Conservation (phyloP, 345 rosid genomes). For the Firmiana major region DNA sequence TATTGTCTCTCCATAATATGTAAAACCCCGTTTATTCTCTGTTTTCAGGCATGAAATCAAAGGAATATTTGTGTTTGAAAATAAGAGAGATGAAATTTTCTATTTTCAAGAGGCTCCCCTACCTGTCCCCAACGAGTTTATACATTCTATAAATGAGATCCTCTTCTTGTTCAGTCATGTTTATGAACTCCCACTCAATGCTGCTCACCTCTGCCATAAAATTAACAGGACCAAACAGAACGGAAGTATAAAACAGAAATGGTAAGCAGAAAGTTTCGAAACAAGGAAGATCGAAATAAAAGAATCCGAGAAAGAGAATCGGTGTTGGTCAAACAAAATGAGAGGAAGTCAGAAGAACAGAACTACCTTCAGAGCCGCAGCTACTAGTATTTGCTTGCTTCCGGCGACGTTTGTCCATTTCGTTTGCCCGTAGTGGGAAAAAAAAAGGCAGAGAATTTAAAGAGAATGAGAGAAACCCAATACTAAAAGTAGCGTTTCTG, state of each 20-base stretch:
- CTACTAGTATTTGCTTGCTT: conserved; percentile 53
- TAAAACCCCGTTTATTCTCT: neutral
- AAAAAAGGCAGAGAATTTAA: neutral
- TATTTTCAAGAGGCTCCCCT: neutral
- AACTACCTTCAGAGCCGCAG: conserved; percentile 61
- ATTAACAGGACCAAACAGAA: neutral
- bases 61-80: neutral
- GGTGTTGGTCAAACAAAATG: neutral
- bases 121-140: conserved; percentile 87
- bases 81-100: neutral
- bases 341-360: neutral
- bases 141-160: conserved; percentile 90
- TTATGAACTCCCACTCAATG: conserved; percentile 82
- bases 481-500: neutral
- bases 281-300: neutral
- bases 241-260: neutral
- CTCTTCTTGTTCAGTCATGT: conserved; percentile 89
- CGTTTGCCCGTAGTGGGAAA: neutral
- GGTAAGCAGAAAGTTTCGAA: neutral
- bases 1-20: too few species aligned
- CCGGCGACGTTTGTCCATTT: conserved; percentile 68
- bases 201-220: conserved; percentile 82
- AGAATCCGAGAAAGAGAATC: neutral
- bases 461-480: neutral
- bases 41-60: neutral